These are phyloP conservation scores for Carex littledalei DNA, from an alignment of 176 grass and related monocot species.

Conservation along the genomic window DNA sequence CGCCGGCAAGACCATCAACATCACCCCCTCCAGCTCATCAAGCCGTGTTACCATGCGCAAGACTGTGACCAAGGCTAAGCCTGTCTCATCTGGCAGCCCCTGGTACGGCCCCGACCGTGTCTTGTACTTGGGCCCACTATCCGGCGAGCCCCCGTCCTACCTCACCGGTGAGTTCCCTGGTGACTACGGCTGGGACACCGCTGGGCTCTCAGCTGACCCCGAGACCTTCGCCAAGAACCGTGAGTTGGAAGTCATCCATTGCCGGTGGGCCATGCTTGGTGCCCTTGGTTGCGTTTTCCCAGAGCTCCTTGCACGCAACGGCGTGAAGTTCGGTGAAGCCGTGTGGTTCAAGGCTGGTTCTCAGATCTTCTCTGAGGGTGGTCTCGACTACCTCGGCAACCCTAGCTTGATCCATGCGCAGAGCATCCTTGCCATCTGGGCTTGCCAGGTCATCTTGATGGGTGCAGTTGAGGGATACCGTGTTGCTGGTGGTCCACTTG, in stretches of 20 bases:
- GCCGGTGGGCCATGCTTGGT: conserved; percentile 85
- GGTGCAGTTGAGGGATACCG: conserved; percentile 89
- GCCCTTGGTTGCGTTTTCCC: conserved; percentile 87
- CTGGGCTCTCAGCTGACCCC: conserved; percentile 55
- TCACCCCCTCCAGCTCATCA: conserved; percentile 21
- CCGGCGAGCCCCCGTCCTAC: conserved; percentile 77
- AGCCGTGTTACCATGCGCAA: conserved; percentile 64
- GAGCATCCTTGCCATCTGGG: conserved; percentile 92
- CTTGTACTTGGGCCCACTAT: conserved; percentile 70
- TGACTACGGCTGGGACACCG: conserved; percentile 92
- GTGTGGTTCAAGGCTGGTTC: conserved; percentile 91
- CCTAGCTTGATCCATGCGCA: conserved; percentile 78
- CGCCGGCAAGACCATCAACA: conserved; percentile 33
- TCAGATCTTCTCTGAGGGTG: conserved; percentile 88
- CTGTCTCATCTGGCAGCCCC: conserved; percentile 40
- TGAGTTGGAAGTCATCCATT: conserved; percentile 80
- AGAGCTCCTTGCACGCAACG: conserved; percentile 75
- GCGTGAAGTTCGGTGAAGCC: conserved; percentile 80
- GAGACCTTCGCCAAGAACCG: conserved; percentile 97
- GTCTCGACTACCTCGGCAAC: conserved; percentile 90
- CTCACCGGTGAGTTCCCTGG: conserved; percentile 83
- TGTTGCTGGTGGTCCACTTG: conserved; percentile 74
- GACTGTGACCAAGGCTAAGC: conserved; percentile 35
- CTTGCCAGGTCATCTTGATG: conserved; percentile 75
- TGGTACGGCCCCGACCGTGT: conserved; percentile 90